Conservation (phyloP, 306 rosid species). For the Rubus idaeus region DNA sequence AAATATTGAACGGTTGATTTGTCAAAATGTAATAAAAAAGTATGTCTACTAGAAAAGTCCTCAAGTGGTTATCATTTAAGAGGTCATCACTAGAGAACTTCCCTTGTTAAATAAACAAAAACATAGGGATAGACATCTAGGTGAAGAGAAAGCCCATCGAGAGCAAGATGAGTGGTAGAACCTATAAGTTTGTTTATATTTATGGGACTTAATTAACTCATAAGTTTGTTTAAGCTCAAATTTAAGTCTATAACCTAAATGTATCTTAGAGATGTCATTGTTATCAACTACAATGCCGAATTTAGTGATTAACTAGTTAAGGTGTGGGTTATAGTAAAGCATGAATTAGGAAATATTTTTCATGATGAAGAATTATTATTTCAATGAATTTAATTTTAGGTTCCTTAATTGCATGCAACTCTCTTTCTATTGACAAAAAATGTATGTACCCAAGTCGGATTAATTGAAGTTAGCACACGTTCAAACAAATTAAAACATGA, state of each 20-base stretch:
- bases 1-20: too few relatives aligned
- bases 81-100: too few relatives aligned
- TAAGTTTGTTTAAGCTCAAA: not conserved
- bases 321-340: not conserved
- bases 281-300: too few relatives aligned
- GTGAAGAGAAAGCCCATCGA: slow-evolving; percentile 1
- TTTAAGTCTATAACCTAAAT: not conserved
- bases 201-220: not conserved
- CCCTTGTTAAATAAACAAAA: slow-evolving; percentile 5
- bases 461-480: too few relatives aligned
- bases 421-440: too few relatives aligned
- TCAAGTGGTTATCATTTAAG: too few relatives aligned
- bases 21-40: too few relatives aligned
- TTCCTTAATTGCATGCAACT: not conserved
- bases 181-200: not conserved
- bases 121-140: not conserved
- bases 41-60: too few relatives aligned
- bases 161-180: not conserved
- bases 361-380: not conserved
- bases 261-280: not conserved
- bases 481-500: too few relatives aligned
- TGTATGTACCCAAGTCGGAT: too few relatives aligned
- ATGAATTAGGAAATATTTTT: not conserved
- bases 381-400: not conserved
- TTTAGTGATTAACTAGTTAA: too few relatives aligned